phyloP scores from a whole-genome alignment of 2,329 filamentous ascomycete genomes.

The Cercospora sojina region DNA sequence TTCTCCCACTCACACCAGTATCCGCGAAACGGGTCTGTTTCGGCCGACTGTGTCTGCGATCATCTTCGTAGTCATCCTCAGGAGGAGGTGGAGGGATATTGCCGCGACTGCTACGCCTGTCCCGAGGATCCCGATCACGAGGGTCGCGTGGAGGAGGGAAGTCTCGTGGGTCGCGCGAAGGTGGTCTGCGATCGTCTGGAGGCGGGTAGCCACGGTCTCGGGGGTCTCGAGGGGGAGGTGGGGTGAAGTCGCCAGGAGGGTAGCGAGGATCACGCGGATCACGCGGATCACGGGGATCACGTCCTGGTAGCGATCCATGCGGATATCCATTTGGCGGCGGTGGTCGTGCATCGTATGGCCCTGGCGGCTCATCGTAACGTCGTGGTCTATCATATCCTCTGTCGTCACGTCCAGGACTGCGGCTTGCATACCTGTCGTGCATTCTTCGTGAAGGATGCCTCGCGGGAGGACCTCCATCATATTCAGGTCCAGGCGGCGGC shows the following conservation, averaged over 20 bases:
- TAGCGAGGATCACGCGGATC: conserved; percentile 13
- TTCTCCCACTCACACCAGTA: conserved; percentile 17
- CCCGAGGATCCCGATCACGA: conserved; percentile 12
- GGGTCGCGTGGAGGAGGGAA: conserved; percentile 7
- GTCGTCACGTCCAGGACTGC: conserved; percentile 21
- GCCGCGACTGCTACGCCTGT: conserved; percentile 13
- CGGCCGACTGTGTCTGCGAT: conserved; percentile 13
- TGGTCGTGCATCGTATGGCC: conserved; percentile 8
- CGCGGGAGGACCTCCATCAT: conserved; percentile 21
- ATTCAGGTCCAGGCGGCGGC: conserved; percentile 10
- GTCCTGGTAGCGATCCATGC: conserved; percentile 4
- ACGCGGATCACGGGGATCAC: conserved; percentile 13
- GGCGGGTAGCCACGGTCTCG: conserved; percentile 14
- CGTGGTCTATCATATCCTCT: conserved; percentile 19
- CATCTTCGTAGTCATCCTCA: conserved; percentile 18
- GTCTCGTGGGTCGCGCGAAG: conserved; percentile 12
- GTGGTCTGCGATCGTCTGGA: conserved; percentile 12
- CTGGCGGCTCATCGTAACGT: conserved; percentile 12
- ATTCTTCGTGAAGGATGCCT: conserved; percentile 23
- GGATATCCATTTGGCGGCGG: conserved; percentile 12
- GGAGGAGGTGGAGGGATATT: background rate
- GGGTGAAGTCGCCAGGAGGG: conserved; percentile 5
- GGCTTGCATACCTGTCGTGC: conserved; percentile 21
- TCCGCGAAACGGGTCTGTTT: conserved; percentile 21
- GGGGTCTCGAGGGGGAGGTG: conserved; percentile 4